Base-by-base conservation (phyloP, 2,329 filamentous ascomycete genomes). In the Cladosporium sp. region DNA sequence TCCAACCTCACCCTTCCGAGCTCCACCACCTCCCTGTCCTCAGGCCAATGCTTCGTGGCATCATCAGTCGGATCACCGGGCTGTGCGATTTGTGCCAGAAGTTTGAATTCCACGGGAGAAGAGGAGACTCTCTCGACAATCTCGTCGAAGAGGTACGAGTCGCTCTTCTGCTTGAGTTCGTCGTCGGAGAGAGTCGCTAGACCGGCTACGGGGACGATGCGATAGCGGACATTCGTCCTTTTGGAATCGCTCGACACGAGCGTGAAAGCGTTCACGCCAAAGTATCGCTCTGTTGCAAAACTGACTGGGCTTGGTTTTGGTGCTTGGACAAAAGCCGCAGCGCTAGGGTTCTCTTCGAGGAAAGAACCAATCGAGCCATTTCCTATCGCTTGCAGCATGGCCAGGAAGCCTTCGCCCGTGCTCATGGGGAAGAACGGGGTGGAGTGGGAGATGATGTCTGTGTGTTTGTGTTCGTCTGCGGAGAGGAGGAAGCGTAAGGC, bases 371-470 rank as follows among this genome's bases (percentile, higher is more conserved):
- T 59, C 0, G 59, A 60, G 5, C 68, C 68, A 9, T 64, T 62
- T 0, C 60, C 67, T 1, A 75, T 55, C 0, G 74, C 71, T n/a
- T 60, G 55, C 27, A 80, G 66, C 43, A 80, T 69, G 7, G 69
- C 68, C 1, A 79, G 68, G 40, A 79, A 77, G n/a, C 74, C 75
- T 12, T 70, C 76, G 12, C 77, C 77, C 0, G 74, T 79, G 30
- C 71, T 67, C 0, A 70, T 35, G 0, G 78, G 78, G 62, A 82
- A 81, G 60, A 68, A 72, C 2, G 72, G 68, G 1, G 74, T 76
- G 1, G 72, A 76, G 62, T 82, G 78, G 0, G 70, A 63, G 43
- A 82, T 66, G 55, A 82, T 76, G 58, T 83, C 78, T 1, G 78
- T 81, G 62, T 82, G 78, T 16, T 69, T 62, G 12, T 71, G 67